Evolutionary conservation across 2,329 filamentous ascomycete genomes (phyloP), one percentile per base, ranked within the genome.

Genomic region (Nigrospora oryzae): DNA sequence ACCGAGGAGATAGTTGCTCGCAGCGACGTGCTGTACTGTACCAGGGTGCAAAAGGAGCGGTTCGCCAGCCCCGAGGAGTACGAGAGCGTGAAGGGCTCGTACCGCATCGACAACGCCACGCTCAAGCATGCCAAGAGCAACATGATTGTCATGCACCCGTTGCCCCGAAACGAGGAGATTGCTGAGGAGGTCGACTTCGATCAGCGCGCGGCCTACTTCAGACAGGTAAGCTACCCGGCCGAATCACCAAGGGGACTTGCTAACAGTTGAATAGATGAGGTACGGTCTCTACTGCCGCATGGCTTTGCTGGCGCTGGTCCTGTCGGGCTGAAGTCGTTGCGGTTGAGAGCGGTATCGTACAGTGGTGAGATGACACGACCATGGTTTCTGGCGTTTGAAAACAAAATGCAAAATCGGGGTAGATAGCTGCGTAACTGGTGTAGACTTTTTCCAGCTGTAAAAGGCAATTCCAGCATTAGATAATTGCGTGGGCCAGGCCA

Each of bases 211-310:
- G 91, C 93, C 45, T 98, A 98, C 73, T 98, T 98, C 71, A 83
- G 93, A 86, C 93, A 98, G 86, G 91, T 95, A 70, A 81, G 86
- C 77, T 17, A 16, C 17, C n/a, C 31, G n/a, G 23, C 35, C 28
- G 23, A 32, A 4, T 17, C 10, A n/a, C 7, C 11, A 36, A 10
- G 23, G 23, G 10, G 35, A 23, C 12, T 40, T 53, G 53, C 73
- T 80, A 65, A 82, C 62, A 40, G 38, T 30, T 52, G 46, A 13
- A 39, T 47, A 96, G 90, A 96, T 96, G 91, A 82, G 85, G 69
- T 96, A 97, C 70, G 93, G 93, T 57, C 79, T 98, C 58, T 97
- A 96, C 76, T 94, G 87, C 67, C 86, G 93, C 64, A 98, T 98
- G 93, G 93, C 93, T 56, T 70, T 98, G 70, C 76, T 98, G 65